Evolutionary conservation across 805 yeast species (phyloP), one percentile per base, ranked within the genome.

Genomic region (Grigorovia yakushimaensis): DNA sequence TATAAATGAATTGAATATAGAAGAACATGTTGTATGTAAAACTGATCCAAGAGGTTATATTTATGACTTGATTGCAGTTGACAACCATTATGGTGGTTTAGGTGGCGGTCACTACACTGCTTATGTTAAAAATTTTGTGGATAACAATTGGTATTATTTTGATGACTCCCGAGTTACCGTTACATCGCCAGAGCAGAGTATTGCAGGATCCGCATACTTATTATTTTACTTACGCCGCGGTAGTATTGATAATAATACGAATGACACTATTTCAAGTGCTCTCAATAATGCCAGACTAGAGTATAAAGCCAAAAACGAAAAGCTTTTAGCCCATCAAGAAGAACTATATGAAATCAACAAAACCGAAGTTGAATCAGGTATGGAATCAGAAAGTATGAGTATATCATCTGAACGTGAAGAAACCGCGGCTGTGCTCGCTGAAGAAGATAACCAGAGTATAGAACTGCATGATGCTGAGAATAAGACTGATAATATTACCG

Each of bases 91-190:
- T 62, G 98, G 98, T 44, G 96, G 97, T 0, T 70, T 91, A 18
- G 97, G 98, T 0, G 98, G 98, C 4, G 98, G 98, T 1, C 98
- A 93, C 69, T 91, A 93, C 65, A 93, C 98, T 1, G 85, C 98
- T 0, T 83, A 80, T 58, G 96, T 78, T 0, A 84, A 82, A 62
- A 89, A 89, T 59, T 82, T 79, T 62, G 72, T 78, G 40, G 94
- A 86, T 58, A 69, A 69, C 19, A 72, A 78, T 49, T 93, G 98
- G 98, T 88, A 88, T 61, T 84, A 88, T 61, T 91, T 75, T 62
- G 89, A 91, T 61, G 98, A 91, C 61, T 80, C 95, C 1, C 67
- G 83, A 30, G 96, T 88, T 1, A 65, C 78, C 0, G 70, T 70
- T 18, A 73, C 80, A 0, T 73, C 76, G 44, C 84, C 95, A 0